Evolutionary conservation across 768 basidiomycete genomes (phyloP), one percentile per base, ranked within the genome.

Genomic region (Erythrobasidium yunnanense): DNA sequence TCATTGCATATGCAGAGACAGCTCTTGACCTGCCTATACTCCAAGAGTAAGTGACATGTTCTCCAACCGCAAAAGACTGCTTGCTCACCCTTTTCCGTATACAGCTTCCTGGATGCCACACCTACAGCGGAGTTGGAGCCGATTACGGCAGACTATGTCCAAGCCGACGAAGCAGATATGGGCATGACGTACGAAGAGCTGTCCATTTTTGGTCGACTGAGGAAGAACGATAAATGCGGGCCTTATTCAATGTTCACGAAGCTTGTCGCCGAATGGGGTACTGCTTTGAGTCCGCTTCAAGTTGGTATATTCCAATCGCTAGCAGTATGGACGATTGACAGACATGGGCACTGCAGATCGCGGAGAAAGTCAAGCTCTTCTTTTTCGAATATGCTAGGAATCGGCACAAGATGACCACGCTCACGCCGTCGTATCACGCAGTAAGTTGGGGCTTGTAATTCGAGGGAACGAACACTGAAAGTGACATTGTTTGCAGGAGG

Each of bases 131-230:
- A 99, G 74, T 79, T 99, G 3, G 92, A 97, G 74, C 95, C 95
- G 0, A 89, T 92, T 65, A 91, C 90, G 0, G 87, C 90, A 69
- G 86, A 84, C 4, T 96, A 96, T 73, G 86, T 95, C 7, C 95
- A 99, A 71, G 84, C 91, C 0, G 95, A 99, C 72, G 95, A 99
- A 81, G 91, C 86, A 47, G 93, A 97, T 73, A 97, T 97, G 93
- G 93, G 93, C 7, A 97, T 97, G 95, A 95, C 93, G 0, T 97
- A 73, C 65, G 71, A 72, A n/a, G 95, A 97, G 71, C 80, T 99
- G 20, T 92, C 90, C 11, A 83, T 90, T 20, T 93, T 91, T 71
- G 95, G 93, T 25, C 81, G 92, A 29, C 81, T 99, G 25, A 84
- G 95, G 56, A 97, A 99, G 77, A 83, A 93, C 42, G 91, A 95